Percentiles rank a stretch among this genome's conserved stretches.
Evolutionary conservation across 83 land plant species (phyloP).

Genomic region (Picea engelmannii): DNA sequence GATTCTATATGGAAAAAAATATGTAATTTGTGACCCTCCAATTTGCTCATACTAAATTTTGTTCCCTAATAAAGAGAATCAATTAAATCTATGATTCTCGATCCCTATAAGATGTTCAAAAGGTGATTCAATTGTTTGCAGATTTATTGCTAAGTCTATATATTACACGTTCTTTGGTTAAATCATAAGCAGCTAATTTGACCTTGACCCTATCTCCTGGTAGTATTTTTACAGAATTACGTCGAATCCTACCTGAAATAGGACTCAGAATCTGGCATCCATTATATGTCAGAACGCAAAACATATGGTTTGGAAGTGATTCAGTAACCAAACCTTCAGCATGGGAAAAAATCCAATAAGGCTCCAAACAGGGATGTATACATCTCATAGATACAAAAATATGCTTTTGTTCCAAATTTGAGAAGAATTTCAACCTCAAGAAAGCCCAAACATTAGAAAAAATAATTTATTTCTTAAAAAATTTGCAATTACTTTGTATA

Average conservation of each 20-base stretch:
- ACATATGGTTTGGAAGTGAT: slow-evolving; percentile 15
- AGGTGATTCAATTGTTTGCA: background rate
- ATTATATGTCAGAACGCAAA: slow-evolving; percentile 13
- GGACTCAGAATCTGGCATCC: background rate
- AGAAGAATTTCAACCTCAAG: no score
- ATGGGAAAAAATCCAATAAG: no score
- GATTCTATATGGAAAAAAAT: no score
- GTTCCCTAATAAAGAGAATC: background rate
- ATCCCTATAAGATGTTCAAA: slow-evolving; percentile 5
- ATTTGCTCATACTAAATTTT: background rate
- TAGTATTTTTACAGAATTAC: background rate
- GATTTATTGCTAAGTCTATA: slow-evolving; percentile 14
- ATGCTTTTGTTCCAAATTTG: no score
- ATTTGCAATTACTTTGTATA: no score
- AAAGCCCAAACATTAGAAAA: no score
- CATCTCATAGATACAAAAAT: no score
- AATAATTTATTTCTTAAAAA: no score
- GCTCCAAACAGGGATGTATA: no score
- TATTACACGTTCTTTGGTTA: background rate
- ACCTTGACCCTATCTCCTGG: slow-evolving; percentile 13
- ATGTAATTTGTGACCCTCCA: background rate
- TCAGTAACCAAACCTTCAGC: slow-evolving; percentile 13
- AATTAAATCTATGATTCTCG: slow-evolving; percentile 1
- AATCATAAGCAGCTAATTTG: slow-evolving; percentile 15
- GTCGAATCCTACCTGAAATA: no score